phyloP scores from a whole-genome alignment of 2,329 filamentous ascomycete genomes.

The Nemania diffusa region DNA sequence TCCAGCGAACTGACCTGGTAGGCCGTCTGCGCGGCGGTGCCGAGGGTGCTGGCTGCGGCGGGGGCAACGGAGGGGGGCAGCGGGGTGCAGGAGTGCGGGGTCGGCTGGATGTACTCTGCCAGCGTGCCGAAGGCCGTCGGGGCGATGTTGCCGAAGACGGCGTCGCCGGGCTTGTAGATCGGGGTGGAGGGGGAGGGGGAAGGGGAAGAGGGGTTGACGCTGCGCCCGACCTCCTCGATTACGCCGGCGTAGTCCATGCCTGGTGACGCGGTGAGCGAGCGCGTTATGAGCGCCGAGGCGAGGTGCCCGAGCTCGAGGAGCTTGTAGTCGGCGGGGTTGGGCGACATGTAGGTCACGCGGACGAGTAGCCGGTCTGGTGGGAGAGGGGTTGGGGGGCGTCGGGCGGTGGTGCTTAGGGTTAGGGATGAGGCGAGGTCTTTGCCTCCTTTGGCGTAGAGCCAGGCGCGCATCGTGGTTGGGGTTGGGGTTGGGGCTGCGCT shows the following conservation, averaged over 20 bases:
- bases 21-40: conserved; percentile 59
- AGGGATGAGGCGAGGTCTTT: conserved; percentile 65
- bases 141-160: conserved; percentile 57
- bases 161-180: conserved; percentile 52
- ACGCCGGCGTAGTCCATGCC: conserved; percentile 63
- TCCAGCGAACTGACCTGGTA: too few species aligned
- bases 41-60: conserved; percentile 56
- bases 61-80: conserved; percentile 57
- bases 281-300: conserved; percentile 52
- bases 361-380: conserved; percentile 63
- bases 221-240: conserved; percentile 47
- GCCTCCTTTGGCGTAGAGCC: conserved; percentile 61
- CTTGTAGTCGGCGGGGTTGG: conserved; percentile 76
- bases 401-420: conserved; percentile 54
- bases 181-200: background rate
- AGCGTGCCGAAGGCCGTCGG: conserved; percentile 54
- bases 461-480: conserved; percentile 69
- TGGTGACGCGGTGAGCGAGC: conserved; percentile 56
- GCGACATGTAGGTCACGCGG: conserved; percentile 60
- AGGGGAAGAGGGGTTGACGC: conserved; percentile 28
- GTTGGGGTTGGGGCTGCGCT: background rate
- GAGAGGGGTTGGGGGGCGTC: conserved; percentile 52
- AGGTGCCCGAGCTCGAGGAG: conserved; percentile 60
- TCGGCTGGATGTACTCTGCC: conserved; percentile 53
- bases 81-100: conserved; percentile 46